These are phyloP conservation scores for Pythium folliculosum DNA, from an alignment of 352 stramenopile species.

Conservation along the genomic window DNA sequence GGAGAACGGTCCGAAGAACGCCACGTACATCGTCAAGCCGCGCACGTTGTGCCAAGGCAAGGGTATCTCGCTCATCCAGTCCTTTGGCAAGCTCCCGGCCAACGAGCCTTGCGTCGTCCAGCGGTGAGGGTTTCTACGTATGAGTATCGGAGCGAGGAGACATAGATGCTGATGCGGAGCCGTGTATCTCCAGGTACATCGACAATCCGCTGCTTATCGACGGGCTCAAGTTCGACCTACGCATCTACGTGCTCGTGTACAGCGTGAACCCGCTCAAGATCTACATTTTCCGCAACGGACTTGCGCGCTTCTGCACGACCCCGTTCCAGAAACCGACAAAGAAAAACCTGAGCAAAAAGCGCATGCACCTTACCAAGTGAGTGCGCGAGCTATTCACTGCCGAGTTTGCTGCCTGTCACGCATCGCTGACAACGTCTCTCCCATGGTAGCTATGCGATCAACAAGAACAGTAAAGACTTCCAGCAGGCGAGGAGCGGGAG, in stretches of 20 bases:
- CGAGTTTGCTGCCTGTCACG: not conserved
- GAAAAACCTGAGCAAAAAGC: conserved; percentile 41
- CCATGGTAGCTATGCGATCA: conserved; percentile 43
- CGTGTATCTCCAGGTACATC: conserved; percentile 70
- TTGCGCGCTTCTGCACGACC: conserved; percentile 80
- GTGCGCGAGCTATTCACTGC: not conserved
- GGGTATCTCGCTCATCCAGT: conserved; percentile 46
- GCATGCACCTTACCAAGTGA: conserved; percentile 57
- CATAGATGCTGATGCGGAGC: too few species aligned
- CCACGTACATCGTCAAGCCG: conserved; percentile 50
- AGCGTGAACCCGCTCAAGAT: conserved; percentile 69
- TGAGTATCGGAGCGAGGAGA: too few species aligned
- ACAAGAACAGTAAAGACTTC: conserved; percentile 47
- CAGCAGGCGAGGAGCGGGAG: conserved; percentile 23
- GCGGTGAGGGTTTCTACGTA: conserved; percentile 18
- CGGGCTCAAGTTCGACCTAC: conserved; percentile 93
- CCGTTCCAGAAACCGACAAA: conserved; percentile 40
- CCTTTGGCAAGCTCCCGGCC: conserved; percentile 33
- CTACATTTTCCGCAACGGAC: conserved; percentile 86
- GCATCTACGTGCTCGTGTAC: conserved; percentile 81
- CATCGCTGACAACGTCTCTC: not conserved
- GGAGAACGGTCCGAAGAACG: conserved; percentile 35
- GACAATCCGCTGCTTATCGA: conserved; percentile 91
- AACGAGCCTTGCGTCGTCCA: conserved; percentile 48
- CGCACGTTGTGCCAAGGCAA: conserved; percentile 46